Conservation (phyloP, 1,284 basidiomycete genomes). For the Testicularia cyperi region DNA sequence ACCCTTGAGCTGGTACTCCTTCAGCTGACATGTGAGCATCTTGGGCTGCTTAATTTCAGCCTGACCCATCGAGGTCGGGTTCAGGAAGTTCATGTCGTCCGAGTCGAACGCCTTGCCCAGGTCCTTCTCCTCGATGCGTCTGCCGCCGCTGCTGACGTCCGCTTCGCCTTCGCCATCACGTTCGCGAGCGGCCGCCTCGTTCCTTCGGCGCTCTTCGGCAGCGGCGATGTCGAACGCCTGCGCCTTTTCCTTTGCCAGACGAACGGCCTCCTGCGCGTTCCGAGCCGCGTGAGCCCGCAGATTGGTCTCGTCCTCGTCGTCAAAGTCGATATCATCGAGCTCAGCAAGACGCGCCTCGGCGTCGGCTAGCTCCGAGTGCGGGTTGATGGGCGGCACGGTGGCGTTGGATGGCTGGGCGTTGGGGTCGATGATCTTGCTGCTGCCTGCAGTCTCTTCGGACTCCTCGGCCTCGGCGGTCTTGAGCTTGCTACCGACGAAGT, state of each 20-base stretch:
- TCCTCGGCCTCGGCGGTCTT: constrained; percentile 93
- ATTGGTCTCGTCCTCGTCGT: constrained; percentile 90
- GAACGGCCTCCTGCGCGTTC: constrained; percentile 87
- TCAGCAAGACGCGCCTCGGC: constrained; percentile 49
- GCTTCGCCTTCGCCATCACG: constrained; percentile 18
- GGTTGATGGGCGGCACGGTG: constrained; percentile 66
- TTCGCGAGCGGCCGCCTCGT: constrained; percentile 65
- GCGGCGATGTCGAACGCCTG: constrained; percentile 80
- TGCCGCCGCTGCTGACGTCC: constrained; percentile 6
- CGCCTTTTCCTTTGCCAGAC: constrained; percentile 77
- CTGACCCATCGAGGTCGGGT: constrained; percentile 82
- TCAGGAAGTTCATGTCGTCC: constrained; percentile 98
- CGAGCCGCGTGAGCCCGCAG: constrained; percentile 81
- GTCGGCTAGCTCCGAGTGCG: constrained; percentile 64
- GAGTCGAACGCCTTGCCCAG: constrained; percentile 61
- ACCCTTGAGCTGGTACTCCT: constrained; percentile 98
- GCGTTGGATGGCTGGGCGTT: constrained; percentile 30
- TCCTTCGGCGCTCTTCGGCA: constrained; percentile 70
- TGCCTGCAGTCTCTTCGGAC: constrained; percentile 65
- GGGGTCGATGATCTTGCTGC: constrained; percentile 42
- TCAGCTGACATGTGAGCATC: constrained; percentile 94
- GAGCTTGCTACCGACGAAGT: constrained; percentile 98
- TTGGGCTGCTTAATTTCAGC: constrained; percentile 86
- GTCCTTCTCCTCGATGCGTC: constrained; percentile 45
- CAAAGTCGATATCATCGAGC: constrained; percentile 85